Evolutionary conservation across 2,329 filamentous ascomycete genomes (phyloP).

Genomic region (Aspergillus tamarii): DNA sequence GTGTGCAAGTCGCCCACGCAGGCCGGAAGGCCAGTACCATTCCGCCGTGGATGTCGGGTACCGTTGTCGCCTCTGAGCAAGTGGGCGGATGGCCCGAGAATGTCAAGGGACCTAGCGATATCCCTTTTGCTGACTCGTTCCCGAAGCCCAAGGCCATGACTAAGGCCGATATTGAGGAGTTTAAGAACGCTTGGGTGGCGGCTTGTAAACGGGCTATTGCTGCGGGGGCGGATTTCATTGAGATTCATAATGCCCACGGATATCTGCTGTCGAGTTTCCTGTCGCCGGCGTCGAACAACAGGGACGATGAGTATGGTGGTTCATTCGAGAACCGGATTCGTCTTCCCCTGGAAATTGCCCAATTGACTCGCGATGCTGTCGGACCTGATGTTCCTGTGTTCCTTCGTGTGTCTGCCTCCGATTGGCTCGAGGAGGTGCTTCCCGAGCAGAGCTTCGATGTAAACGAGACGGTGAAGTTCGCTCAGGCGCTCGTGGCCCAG

Average conservation of each 20-base stretch:
- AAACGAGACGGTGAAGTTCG: conserved; percentile 66
- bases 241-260: conserved; percentile 80
- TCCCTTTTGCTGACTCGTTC: conserved; percentile 65
- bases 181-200: conserved; percentile 66
- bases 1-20: conserved; percentile 80
- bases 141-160: conserved; percentile 70
- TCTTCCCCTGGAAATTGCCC: conserved; percentile 68
- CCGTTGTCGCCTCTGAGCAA: conserved; percentile 49
- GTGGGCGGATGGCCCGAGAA: conserved; percentile 59
- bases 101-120: conserved; percentile 60
- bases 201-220: conserved; percentile 63
- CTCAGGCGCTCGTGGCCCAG: conserved; percentile 66
- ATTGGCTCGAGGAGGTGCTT: conserved; percentile 70
- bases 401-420: conserved; percentile 72
- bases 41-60: conserved; percentile 51
- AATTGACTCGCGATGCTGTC: conserved; percentile 64
- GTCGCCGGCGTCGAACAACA: conserved; percentile 69
- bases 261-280: conserved; percentile 75
- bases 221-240: conserved; percentile 76
- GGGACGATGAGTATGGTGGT: conserved; percentile 61
- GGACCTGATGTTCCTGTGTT: conserved; percentile 72
- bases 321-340: conserved; percentile 67
- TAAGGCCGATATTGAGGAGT: conserved; percentile 65
- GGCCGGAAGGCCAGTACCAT: conserved; percentile 66
- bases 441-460: conserved; percentile 67